phyloP scores from a whole-genome alignment of 768 basidiomycete species.

The Hemileccinum impolitum region DNA sequence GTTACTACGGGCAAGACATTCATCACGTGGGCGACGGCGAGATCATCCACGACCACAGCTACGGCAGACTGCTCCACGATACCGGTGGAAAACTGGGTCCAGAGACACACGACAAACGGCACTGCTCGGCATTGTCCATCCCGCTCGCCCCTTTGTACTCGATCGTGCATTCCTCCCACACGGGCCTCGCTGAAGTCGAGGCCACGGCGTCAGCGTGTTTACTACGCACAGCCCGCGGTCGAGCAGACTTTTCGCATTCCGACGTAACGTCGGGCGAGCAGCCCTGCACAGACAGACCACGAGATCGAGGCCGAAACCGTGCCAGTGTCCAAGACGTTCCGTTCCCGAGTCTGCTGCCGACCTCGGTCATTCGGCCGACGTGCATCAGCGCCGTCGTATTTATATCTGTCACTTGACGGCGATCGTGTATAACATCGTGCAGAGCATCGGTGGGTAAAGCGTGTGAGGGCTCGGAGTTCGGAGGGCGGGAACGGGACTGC shows the following conservation, averaged over 20 bases:
- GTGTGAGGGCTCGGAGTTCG: too few relatives aligned
- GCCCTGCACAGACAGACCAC: too few relatives aligned
- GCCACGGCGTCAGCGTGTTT: conserved; percentile 3
- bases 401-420: conserved; percentile 10
- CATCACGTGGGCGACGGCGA: not conserved
- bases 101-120: not conserved
- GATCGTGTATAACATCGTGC: conserved; percentile 15
- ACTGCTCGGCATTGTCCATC: conserved; percentile 9
- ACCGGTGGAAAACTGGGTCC: not conserved
- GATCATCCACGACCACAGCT: too few relatives aligned
- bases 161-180: conserved; percentile 9
- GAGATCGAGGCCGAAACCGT: not conserved
- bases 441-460: not conserved
- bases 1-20: conserved; percentile 18
- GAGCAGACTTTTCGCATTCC: not conserved
- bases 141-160: conserved; percentile 13
- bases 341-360: conserved; percentile 9
- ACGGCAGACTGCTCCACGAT: conserved; percentile 5
- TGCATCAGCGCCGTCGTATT: conserved; percentile 8
- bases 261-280: not conserved
- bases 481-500: too few relatives aligned
- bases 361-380: conserved; percentile 9
- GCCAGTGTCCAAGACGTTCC: conserved; percentile 15
- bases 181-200: conserved; percentile 8
- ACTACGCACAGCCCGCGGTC: conserved; percentile 1